Conservation (phyloP, 768 basidiomycete species). For the Lactarius pseudohatsudake region DNA sequence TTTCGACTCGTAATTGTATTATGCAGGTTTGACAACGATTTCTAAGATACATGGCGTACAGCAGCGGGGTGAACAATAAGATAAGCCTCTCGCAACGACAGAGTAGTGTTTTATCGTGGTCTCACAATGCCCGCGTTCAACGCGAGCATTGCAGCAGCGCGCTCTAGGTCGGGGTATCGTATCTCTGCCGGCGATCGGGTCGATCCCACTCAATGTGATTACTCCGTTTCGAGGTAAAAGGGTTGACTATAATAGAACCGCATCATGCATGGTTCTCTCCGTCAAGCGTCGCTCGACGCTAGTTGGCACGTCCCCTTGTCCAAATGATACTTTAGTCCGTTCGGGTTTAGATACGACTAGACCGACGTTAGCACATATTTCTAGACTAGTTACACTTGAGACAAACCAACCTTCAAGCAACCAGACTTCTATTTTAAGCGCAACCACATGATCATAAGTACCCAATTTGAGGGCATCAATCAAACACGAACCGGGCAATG, state of each 20-base stretch:
- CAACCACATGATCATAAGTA: slow-evolving; percentile 6
- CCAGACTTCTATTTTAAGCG: slow-evolving; percentile 39
- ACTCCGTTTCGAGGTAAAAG: slow-evolving; percentile 7
- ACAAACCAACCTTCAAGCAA: slow-evolving; percentile 51
- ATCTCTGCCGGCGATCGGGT: slow-evolving; percentile 14
- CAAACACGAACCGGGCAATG: slow-evolving; percentile 26
- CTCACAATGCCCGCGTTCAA: slow-evolving; percentile 19
- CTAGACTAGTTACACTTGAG: background rate
- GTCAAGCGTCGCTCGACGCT: slow-evolving; percentile 28
- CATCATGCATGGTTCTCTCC: background rate
- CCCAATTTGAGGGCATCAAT: background rate
- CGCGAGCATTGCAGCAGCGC: slow-evolving; percentile 9
- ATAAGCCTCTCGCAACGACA: slow-evolving; percentile 18
- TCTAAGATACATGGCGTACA: slow-evolving; percentile 27
- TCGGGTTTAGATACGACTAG: slow-evolving; percentile 62
- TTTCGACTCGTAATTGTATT: slow-evolving; percentile 15
- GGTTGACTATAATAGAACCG: background rate
- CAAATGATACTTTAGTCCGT: slow-evolving; percentile 66
- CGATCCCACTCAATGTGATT: slow-evolving; percentile 10
- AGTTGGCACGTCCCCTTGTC: slow-evolving; percentile 64
- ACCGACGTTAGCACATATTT: slow-evolving; percentile 15
- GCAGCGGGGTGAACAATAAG: slow-evolving; percentile 15
- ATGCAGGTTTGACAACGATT: slow-evolving; percentile 11
- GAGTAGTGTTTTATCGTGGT: slow-evolving; percentile 10
- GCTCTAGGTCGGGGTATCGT: slow-evolving; percentile 25